These are phyloP conservation scores for Rhizoclosmatium sp. DNA, from an alignment of 192 early-diverging fungal species.

Conservation along the genomic window DNA sequence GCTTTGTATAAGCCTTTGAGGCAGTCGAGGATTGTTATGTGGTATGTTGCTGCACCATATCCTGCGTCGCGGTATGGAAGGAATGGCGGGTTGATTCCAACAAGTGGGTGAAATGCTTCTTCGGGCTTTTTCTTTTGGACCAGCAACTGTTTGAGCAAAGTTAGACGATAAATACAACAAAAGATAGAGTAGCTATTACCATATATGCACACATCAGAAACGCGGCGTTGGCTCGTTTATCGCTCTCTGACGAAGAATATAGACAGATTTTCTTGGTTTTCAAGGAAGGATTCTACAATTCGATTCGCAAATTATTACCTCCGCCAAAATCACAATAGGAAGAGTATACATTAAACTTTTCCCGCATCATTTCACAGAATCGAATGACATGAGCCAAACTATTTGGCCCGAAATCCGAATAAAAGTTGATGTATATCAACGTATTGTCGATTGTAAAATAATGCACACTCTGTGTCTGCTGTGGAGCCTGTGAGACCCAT, in stretches of 20 bases:
- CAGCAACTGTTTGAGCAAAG: conserved; percentile 53
- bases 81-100: conserved; percentile 57
- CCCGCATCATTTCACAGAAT: conserved; percentile 67
- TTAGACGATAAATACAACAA: neutral
- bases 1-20: conserved; percentile 68
- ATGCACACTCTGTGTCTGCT: conserved; percentile 50
- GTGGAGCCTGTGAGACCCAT: conserved; percentile 50
- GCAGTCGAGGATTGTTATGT: conserved; percentile 73
- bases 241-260: conserved; percentile 60
- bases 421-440: conserved; percentile 70
- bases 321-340: neutral
- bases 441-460: conserved; percentile 69
- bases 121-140: conserved; percentile 68
- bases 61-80: conserved; percentile 76
- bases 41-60: conserved; percentile 71
- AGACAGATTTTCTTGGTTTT: conserved; percentile 65
- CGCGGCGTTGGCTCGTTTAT: conserved; percentile 73
- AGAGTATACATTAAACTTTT: conserved; percentile 63
- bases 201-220: conserved; percentile 74
- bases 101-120: conserved; percentile 64
- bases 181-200: conserved; percentile 47
- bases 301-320: neutral
- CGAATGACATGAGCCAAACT: conserved; percentile 70
- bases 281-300: conserved; percentile 51
- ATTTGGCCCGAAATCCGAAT: conserved; percentile 73